These are phyloP conservation scores for Waitea zeae DNA, from an alignment of 1,284 basidiomycete species.

Conservation along the genomic window DNA sequence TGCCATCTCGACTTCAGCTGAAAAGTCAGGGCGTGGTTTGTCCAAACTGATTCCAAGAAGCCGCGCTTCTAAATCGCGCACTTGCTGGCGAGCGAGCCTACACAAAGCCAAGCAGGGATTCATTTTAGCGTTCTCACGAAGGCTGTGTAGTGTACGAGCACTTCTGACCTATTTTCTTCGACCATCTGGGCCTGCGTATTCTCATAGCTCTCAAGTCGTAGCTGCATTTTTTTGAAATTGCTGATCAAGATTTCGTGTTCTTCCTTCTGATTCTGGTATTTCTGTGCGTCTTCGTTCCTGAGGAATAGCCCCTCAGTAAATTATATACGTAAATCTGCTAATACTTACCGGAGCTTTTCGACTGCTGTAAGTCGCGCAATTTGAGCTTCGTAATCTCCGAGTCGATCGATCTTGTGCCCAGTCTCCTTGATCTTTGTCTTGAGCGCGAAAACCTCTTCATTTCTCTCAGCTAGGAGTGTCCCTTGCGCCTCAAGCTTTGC, in stretches of 20 bases:
- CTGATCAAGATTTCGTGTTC: slow-evolving; percentile 35
- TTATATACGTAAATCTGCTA: background rate
- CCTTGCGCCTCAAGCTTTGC: slow-evolving; percentile 51
- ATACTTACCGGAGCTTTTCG: slow-evolving; percentile 50
- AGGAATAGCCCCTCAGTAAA: background rate
- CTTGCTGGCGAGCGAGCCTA: slow-evolving; percentile 36
- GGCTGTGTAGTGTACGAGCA: too few relatives aligned
- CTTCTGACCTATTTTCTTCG: slow-evolving; percentile 35
- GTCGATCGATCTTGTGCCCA: slow-evolving; percentile 53
- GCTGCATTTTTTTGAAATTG: slow-evolving; percentile 43
- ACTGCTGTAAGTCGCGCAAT: slow-evolving; percentile 56
- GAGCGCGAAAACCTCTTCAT: slow-evolving; percentile 48
- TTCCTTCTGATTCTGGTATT: slow-evolving; percentile 44
- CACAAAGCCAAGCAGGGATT: too few relatives aligned
- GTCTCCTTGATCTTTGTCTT: slow-evolving; percentile 51
- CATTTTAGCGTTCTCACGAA: too few relatives aligned
- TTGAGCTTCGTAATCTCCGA: slow-evolving; percentile 54
- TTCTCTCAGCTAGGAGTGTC: slow-evolving; percentile 43
- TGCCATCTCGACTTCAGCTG: too few relatives aligned
- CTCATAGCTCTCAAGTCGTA: slow-evolving; percentile 39
- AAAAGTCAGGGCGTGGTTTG: too few relatives aligned
- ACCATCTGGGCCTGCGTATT: slow-evolving; percentile 31
- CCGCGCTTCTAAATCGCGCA: slow-evolving; percentile 38
- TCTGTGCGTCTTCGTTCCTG: slow-evolving; percentile 60
- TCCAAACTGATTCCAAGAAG: too few relatives aligned